These are phyloP conservation scores for Penicillium flavigenum DNA, from an alignment of 495 filamentous ascomycete species.

Conservation along the genomic window DNA sequence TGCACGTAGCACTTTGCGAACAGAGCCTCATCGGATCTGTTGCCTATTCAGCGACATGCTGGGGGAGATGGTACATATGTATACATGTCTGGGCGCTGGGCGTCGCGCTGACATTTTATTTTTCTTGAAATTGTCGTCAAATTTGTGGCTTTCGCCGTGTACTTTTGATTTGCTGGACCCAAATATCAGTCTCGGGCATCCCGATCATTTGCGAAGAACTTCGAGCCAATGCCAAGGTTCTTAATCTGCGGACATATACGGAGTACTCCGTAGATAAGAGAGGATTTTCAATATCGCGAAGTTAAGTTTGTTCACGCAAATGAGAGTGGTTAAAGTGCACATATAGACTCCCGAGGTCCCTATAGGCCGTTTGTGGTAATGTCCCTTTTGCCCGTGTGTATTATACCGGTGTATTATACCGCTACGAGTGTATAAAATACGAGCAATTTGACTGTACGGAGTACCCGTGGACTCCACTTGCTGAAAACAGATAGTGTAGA, in stretches of 20 bases:
- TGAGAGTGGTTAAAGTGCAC: neutral
- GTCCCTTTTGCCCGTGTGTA: neutral
- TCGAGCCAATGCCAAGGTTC: neutral
- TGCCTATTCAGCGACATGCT: neutral
- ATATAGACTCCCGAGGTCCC: neutral
- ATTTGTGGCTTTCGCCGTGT: neutral
- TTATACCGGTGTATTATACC: neutral
- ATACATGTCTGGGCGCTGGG: neutral
- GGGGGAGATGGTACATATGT: neutral
- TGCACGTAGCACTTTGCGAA: conserved; percentile 10
- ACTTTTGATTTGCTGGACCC: neutral
- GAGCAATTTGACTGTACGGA: neutral
- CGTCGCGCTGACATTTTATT: neutral
- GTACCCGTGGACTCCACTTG: conserved; percentile 4
- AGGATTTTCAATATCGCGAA: neutral
- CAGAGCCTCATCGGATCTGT: conserved; percentile 8
- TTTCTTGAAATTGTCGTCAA: conserved; percentile 1
- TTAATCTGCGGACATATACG: neutral
- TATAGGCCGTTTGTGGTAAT: neutral
- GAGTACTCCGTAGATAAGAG: neutral
- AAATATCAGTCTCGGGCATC: neutral
- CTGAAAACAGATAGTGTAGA: conserved; percentile 12
- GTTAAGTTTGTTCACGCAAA: neutral
- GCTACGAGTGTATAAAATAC: neutral
- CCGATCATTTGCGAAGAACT: neutral